Evolutionary conservation across 2,329 filamentous ascomycete species (phyloP).

Genomic region (Colletotrichum brevisporum): DNA sequence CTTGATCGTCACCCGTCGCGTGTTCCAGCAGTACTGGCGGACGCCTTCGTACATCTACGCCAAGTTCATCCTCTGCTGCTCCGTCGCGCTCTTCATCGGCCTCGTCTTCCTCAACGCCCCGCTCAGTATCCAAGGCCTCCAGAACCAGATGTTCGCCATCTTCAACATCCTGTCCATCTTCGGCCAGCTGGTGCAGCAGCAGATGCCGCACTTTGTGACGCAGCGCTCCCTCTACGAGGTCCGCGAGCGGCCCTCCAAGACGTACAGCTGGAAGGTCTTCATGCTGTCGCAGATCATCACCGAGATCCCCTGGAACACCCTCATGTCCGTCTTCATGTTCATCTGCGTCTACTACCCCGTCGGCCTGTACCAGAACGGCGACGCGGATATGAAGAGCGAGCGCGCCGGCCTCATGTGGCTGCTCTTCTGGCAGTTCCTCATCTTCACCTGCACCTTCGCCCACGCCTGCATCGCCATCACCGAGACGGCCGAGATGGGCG

Average conservation of each 20-base stretch:
- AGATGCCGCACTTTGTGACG: constrained; percentile 77
- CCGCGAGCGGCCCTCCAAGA: constrained; percentile 74
- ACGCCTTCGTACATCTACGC: constrained; percentile 82
- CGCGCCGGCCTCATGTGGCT: constrained; percentile 75
- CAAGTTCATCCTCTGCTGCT: constrained; percentile 70
- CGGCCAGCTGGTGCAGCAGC: constrained; percentile 70
- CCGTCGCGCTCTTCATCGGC: constrained; percentile 69
- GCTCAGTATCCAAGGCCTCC: constrained; percentile 72
- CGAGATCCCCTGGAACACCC: constrained; percentile 77
- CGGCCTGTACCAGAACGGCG: constrained; percentile 71
- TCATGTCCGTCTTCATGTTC: constrained; percentile 74
- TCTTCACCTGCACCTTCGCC: constrained; percentile 77
- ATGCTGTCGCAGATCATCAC: constrained; percentile 75
- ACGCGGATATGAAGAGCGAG: constrained; percentile 59
- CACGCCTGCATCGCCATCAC: constrained; percentile 76
- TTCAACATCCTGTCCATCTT: constrained; percentile 79
- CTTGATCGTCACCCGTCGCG: constrained; percentile 58
- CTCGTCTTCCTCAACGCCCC: constrained; percentile 73
- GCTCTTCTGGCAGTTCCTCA: constrained; percentile 73
- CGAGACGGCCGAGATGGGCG: constrained; percentile 73
- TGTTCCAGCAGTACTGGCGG: constrained; percentile 85
- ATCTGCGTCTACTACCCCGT: constrained; percentile 79
- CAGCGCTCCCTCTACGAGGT: constrained; percentile 78
- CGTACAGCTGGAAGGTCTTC: constrained; percentile 77
- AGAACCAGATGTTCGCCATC: constrained; percentile 76